A percentile compares a stretch with the other conserved stretches of the same genome.
These are phyloP conservation scores for Thermoascus crustaceus DNA, from an alignment of 2,329 filamentous ascomycete species.

Conservation along the genomic window DNA sequence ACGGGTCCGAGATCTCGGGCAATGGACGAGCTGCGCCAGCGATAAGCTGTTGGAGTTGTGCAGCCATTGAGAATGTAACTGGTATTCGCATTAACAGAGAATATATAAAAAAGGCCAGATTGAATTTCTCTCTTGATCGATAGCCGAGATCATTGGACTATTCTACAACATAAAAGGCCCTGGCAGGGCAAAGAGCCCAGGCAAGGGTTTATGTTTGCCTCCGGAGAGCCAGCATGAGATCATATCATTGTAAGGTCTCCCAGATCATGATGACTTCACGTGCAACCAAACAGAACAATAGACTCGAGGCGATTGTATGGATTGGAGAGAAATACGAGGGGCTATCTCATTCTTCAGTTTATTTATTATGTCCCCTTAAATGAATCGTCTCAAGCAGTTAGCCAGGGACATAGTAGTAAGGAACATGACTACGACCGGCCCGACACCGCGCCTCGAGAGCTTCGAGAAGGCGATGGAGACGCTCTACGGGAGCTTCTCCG, in stretches of 20 bases:
- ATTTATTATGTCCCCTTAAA: neutral
- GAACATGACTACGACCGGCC: constrained; percentile 6
- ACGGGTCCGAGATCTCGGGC: constrained; percentile 25
- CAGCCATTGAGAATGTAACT: constrained; percentile 9
- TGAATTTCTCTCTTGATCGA: no score
- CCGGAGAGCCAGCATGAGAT: constrained; percentile 12
- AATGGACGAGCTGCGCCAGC: constrained; percentile 29
- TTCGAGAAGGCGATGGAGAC: constrained; percentile 33
- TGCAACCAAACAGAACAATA: neutral
- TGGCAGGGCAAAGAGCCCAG: neutral
- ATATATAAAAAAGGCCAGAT: no score
- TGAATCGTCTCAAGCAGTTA: neutral
- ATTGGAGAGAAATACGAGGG: no score
- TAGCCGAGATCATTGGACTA: no score
- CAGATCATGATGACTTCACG: constrained; percentile 27
- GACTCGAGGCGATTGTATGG: no score
- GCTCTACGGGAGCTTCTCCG: constrained; percentile 31
- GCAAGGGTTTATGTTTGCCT: neutral
- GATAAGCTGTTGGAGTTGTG: constrained; percentile 26
- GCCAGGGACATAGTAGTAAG: neutral
- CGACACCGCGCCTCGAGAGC: constrained; percentile 18
- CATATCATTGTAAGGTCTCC: constrained; percentile 9
- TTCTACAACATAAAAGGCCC: no score
- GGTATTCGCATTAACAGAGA: constrained; percentile 1
- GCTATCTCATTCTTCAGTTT: neutral